Evolutionary conservation across 495 filamentous ascomycete genomes (phyloP), one percentile per base, ranked within the genome.

Genomic region (Aspergillus coremiiformis): DNA sequence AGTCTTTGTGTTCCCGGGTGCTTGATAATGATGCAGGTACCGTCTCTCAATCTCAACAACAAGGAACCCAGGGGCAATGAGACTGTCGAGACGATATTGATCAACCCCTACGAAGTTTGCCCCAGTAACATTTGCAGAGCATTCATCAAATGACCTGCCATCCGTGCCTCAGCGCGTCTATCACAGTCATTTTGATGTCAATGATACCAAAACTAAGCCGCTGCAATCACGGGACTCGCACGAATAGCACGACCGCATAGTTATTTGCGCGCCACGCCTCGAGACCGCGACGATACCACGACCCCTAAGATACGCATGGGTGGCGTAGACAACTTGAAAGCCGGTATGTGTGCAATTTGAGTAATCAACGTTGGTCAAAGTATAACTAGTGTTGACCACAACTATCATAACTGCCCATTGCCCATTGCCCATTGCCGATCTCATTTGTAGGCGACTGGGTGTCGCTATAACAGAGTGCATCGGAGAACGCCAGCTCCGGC

Each of bases 131-230:
- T 80, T 80, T 2, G 69, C 55, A 0, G 68, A 70, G 53, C 78
- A 80, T 52, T 80, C 78, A 79, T 76, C 8, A 80, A 50, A 64
- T 80, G 76, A 1, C 76, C 76, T 1, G 73, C 69, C 1, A 80
- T 57, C 5, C 79, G 54, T 5, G 74, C 55, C 5, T 66, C 66
- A 0, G 78, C 75, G 2, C 80, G 58, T 22, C 61, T 37, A 47
- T 77, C 65, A 21, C 71, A 73, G 22, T 73, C 60, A 0, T 63
- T 62, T 12, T 67, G 54, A 0, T 42, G 39, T 72, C 74, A 76
- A 29, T 53, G 49, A 51, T 78, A 64, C 71, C 72, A 78, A 60
- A 62, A 81, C 56, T 57, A 65, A 2, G 75, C 71, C 0, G 72
- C 73, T 0, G 71, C 77, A 49, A 81, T 74, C 0, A 71, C 67